These are phyloP conservation scores for Citrus unshiu DNA, from an alignment of 345 rosid genomes.

Conservation along the genomic window DNA sequence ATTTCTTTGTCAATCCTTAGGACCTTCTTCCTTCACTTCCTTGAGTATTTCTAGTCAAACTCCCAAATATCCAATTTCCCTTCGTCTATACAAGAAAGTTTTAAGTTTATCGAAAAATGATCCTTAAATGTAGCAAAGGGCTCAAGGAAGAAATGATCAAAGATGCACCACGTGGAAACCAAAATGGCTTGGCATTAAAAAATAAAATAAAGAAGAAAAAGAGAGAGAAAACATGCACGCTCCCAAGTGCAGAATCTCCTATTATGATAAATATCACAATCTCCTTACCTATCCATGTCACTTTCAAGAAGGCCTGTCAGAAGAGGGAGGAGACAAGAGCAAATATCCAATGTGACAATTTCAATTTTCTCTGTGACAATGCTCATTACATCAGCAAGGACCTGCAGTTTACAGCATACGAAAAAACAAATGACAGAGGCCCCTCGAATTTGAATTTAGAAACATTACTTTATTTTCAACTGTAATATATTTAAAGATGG, in stretches of 20 bases:
- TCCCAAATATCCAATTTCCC: background rate
- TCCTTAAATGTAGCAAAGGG: background rate
- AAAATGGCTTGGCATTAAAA: background rate
- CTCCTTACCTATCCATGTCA: slow-evolving; percentile 75
- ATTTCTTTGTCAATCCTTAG: background rate
- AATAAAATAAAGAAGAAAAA: background rate
- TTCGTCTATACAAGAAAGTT: background rate
- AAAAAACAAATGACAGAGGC: background rate
- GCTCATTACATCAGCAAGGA: slow-evolving; percentile 75
- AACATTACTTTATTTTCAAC: background rate
- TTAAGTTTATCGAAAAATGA: background rate
- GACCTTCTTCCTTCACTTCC: background rate
- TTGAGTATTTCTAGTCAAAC: background rate
- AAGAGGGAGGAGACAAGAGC: slow-evolving; percentile 85
- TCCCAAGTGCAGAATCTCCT: background rate
- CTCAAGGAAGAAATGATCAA: background rate
- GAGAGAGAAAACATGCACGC: background rate
- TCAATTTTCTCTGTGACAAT: slow-evolving; percentile 65
- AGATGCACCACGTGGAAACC: background rate
- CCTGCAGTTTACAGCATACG: slow-evolving; percentile 47
- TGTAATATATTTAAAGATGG: background rate
- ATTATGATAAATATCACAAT: background rate
- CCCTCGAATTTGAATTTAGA: background rate
- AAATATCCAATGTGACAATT: slow-evolving; percentile 70
- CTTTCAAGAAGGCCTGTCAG: slow-evolving; percentile 72